Evolutionary conservation across 129 eudicot species (phyloP).

Genomic region (Scalesia atractyloides): DNA sequence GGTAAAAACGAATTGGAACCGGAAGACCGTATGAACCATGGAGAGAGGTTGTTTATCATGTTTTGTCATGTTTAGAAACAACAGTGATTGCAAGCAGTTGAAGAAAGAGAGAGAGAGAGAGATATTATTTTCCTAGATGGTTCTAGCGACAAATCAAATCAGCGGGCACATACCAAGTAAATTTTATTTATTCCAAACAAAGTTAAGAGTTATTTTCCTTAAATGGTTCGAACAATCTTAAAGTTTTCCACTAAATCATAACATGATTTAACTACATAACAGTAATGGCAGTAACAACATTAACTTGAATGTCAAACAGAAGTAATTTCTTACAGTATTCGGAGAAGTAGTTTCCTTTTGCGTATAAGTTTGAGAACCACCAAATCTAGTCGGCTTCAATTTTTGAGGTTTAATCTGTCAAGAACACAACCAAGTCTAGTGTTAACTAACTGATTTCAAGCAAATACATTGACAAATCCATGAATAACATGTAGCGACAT

Average conservation of each 20-base stretch:
- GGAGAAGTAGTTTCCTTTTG: neutral
- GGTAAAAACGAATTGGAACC: conserved; percentile 48
- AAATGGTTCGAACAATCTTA: no score
- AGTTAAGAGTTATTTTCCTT: no score
- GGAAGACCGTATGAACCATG: conserved; percentile 47
- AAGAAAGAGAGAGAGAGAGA: neutral
- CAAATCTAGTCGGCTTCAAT: conserved; percentile 21
- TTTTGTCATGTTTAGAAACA: neutral
- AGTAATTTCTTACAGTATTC: conserved; percentile 25
- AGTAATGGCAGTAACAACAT: neutral
- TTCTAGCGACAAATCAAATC: conserved; percentile 65
- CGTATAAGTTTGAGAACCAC: neutral
- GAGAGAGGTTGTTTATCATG: no score
- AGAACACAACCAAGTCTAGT: conserved; percentile 6
- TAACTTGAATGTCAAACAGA: neutral
- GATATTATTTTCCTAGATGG: no score
- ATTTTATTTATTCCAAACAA: conserved; percentile 13
- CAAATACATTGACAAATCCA: neutral
- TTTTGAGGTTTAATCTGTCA: conserved; percentile 17
- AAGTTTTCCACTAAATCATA: neutral
- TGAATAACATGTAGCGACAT: neutral
- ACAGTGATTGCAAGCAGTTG: neutral
- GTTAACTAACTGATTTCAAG: neutral
- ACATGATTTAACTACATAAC: conserved; percentile 19
- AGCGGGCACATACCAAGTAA: conserved; percentile 38